These are phyloP conservation scores for Fraxinus greggii DNA, from an alignment of 305 asterid species.

Conservation along the genomic window DNA sequence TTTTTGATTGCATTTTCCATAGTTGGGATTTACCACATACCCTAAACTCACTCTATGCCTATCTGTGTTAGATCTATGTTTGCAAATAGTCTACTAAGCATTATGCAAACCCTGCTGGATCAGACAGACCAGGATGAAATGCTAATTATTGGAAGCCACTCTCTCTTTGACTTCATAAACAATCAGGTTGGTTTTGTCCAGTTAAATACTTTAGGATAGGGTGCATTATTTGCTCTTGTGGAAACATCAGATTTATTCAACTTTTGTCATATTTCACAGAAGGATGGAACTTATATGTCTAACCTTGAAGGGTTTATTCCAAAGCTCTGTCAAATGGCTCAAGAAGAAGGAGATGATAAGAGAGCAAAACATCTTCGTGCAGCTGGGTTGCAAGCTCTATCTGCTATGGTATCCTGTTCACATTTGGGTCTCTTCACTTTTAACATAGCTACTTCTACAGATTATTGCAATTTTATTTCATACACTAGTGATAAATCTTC, in stretches of 20 bases:
- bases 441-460: not conserved
- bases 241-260: constrained; percentile 21
- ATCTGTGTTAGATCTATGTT: constrained; percentile 77
- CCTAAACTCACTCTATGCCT: not conserved
- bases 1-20: not conserved
- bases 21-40: not conserved
- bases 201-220: not conserved
- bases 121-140: constrained; percentile 83
- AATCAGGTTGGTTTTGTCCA: constrained; percentile 66
- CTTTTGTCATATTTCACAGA: constrained; percentile 52
- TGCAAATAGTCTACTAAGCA: constrained; percentile 78
- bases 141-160: constrained; percentile 75
- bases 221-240: not conserved
- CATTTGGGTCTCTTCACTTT: not conserved
- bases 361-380: constrained; percentile 56
- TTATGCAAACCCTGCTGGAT: constrained; percentile 77
- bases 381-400: constrained; percentile 83
- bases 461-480: not conserved
- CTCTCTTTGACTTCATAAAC: constrained; percentile 89
- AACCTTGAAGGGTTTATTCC: constrained; percentile 91
- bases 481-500: not conserved
- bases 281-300: constrained; percentile 92
- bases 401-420: constrained; percentile 70
- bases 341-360: constrained; percentile 86
- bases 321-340: constrained; percentile 87